Percentiles rank a stretch among this genome's conserved stretches.
These are phyloP conservation scores for Tritrichomonas foetus DNA, from an alignment of 208 protist species.

Conservation along the genomic window DNA sequence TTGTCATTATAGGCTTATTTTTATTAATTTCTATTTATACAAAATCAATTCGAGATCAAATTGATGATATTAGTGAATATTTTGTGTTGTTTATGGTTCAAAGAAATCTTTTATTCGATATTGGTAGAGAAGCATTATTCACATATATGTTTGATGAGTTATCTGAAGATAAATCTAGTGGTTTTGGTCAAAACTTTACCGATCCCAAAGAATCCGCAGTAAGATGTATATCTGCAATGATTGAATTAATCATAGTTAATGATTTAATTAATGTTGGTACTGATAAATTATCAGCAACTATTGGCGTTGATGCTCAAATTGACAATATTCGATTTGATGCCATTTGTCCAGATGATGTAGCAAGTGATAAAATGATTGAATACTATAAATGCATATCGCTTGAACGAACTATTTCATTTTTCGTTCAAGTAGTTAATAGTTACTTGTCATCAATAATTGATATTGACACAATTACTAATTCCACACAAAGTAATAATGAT, in stretches of 20 bases:
- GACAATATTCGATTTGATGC: not conserved
- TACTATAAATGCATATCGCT: slow-evolving; percentile 12
- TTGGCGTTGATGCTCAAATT: not conserved
- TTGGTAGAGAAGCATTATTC: not conserved
- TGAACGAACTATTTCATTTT: not conserved
- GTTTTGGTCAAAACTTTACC: not conserved
- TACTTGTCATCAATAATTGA: too few relatives aligned
- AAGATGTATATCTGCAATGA: not conserved
- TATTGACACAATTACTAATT: too few relatives aligned
- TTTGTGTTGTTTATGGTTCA: not conserved
- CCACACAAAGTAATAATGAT: too few relatives aligned
- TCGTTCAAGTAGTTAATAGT: not conserved
- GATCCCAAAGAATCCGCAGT: too few relatives aligned
- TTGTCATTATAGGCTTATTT: not conserved
- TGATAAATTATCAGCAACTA: not conserved
- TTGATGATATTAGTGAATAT: not conserved
- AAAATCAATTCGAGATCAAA: not conserved
- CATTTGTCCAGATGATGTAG: not conserved
- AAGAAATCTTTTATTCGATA: not conserved
- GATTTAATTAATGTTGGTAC: not conserved
- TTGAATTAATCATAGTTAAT: not conserved
- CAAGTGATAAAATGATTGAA: not conserved
- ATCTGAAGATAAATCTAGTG: not conserved
- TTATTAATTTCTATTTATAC: not conserved
- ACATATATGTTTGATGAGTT: not conserved